A percentile compares a stretch with the other conserved stretches of the same genome.
Conservation (phyloP, 352 stramenopile genomes). For the Phytopythium vexans region DNA sequence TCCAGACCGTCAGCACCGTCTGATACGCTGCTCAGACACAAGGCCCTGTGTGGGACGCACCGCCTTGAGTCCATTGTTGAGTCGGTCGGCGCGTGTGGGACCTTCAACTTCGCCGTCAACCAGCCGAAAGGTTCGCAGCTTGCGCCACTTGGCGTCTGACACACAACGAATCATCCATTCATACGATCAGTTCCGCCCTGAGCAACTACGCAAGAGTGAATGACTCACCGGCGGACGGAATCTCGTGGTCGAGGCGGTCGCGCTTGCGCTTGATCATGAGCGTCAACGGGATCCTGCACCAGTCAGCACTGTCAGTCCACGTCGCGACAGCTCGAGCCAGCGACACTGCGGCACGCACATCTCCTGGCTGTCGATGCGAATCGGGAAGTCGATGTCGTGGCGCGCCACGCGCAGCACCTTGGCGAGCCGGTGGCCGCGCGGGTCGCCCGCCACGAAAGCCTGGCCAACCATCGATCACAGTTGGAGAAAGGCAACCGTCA, state of each 20-base stretch:
- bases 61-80: constrained; percentile 56
- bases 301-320: constrained; percentile 3
- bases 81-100: constrained; percentile 43
- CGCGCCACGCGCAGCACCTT: constrained; percentile 55
- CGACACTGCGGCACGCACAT: constrained; percentile 28
- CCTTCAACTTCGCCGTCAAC: constrained; percentile 58
- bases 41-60: constrained; percentile 10
- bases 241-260: constrained; percentile 48
- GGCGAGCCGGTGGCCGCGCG: constrained; percentile 52
- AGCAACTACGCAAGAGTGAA: not conserved
- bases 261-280: constrained; percentile 69
- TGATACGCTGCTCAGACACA: not conserved
- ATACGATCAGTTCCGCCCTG: not conserved
- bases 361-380: constrained; percentile 67
- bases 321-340: not conserved
- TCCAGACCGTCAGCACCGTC: not conserved
- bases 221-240: constrained; percentile 35
- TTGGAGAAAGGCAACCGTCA: not conserved
- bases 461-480: constrained; percentile 13
- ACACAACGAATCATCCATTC: constrained; percentile 1
- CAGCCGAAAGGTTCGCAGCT: constrained; percentile 69
- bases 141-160: constrained; percentile 65
- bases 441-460: constrained; percentile 69
- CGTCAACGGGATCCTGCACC: constrained; percentile 51
- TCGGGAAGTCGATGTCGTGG: constrained; percentile 46